Percentiles rank a stretch among this genome's conserved stretches.
Conservation (phyloP, 2,329 filamentous ascomycete genomes). For the Tolypocladium ovalisporum region DNA sequence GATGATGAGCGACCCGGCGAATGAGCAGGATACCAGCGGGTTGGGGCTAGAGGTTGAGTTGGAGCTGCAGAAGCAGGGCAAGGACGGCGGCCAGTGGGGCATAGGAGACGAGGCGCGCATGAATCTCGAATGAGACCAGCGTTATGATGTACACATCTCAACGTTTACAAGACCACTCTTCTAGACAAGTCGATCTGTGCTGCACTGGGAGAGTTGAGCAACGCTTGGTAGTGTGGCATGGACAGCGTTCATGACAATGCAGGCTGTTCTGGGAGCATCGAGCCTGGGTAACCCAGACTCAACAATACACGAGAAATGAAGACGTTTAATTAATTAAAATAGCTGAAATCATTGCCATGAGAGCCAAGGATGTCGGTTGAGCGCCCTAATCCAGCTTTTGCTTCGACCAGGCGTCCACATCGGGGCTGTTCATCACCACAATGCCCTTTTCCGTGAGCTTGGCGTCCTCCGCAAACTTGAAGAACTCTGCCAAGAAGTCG, state of each 20-base stretch:
- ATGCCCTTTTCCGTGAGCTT: not conserved
- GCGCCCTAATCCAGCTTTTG: not conserved
- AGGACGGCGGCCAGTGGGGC: constrained; percentile 57
- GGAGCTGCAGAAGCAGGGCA: constrained; percentile 40
- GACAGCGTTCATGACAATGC: not conserved
- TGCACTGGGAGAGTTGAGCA: not conserved
- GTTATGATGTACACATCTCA: not conserved
- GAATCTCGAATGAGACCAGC: constrained; percentile 53
- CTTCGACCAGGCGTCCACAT: not conserved
- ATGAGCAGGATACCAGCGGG: constrained; percentile 29
- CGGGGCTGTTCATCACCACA: not conserved
- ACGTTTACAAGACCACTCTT: not conserved
- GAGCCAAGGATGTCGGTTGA: not conserved
- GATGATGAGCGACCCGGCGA: constrained; percentile 30
- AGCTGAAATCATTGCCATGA: not conserved
- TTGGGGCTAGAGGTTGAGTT: constrained; percentile 35
- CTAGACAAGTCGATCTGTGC: not conserved
- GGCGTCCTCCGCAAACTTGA: not conserved
- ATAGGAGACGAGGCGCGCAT: constrained; percentile 78
- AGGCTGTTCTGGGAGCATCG: not conserved
- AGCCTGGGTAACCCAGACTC: not conserved
- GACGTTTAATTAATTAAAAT: no score
- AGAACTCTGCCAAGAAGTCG: not conserved
- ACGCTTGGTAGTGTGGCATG: not conserved
- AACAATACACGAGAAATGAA: no score